Evolutionary conservation across 345 rosid species (phyloP), one percentile per base, ranked within the genome.

Genomic region (Sisymbrium altissimum): DNA sequence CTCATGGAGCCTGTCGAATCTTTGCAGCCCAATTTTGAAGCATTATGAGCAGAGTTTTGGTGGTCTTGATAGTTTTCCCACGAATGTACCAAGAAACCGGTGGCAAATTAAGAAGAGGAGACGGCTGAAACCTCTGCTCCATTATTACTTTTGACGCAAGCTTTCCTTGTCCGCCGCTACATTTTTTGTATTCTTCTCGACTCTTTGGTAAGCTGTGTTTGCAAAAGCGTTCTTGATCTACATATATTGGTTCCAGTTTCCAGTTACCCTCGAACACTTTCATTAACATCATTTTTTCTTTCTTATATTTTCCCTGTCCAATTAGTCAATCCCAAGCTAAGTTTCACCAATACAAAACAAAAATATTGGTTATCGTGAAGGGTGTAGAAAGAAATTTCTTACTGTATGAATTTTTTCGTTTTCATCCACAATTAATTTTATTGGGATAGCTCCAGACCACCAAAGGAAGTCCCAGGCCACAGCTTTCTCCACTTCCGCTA

Each of bases 51-150:
- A 88, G 75, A 87, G 81, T 84, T 79, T 86, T 85, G 5, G 92
- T 81, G 32, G 89, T 83, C 69, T 66, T 88, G 64, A 82, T 12
- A 4, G 92, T 92, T 52, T 83, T 89, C 72, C 86, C 89, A 57
- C 94, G 83, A 7, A 92, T 82, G 68, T 84, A 86, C 94, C 94
- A 92, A 30, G 97, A 89, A 71, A 92, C 71, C 15, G 92, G 96
- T 2, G 96, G 97, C 0, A 90, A 84, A 3, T 91, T 87, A 40
- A 84, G 74, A 49, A 86, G 18, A 6, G 12, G 4, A 46, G 87
- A 74, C 7, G 96, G 96, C 74, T 89, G 89, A 77, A 89, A 83
- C 54, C 83, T 66, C 61, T 88, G 96, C 27, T 87, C 86, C 83
- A 92, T 72, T 76, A 75, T 86, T 78, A 84, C 87, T 12, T 52